Conservation (phyloP, 225 moss, liverwort and hornwort species). For the Thuidium tamariscinum region DNA sequence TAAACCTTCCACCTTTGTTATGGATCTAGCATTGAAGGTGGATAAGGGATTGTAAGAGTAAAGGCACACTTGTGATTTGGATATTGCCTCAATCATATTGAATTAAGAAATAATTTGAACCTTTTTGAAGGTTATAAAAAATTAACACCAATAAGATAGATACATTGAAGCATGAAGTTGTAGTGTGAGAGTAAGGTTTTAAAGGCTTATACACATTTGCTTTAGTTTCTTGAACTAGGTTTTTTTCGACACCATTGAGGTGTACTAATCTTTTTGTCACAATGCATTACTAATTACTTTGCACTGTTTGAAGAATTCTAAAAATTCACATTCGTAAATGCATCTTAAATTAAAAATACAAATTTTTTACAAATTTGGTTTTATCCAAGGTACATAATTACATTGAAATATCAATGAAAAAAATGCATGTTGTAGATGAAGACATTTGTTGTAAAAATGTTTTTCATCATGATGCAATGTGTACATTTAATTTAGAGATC, state of each 20-base stretch:
- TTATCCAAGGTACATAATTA: neutral
- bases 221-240: accelerated
- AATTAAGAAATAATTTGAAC: no score
- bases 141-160: neutral
- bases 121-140: no score
- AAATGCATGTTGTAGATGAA: neutral
- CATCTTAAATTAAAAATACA: accelerated
- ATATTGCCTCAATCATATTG: no score
- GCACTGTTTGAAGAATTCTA: no score
- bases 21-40: neutral
- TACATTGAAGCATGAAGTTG: no score
- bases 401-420: neutral
- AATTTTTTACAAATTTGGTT: accelerated
- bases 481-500: accelerated
- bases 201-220: neutral
- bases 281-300: accelerated
- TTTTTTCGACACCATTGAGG: accelerated
- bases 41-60: accelerated
- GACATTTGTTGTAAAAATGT: neutral
- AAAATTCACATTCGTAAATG: no score
- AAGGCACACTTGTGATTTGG: accelerated
- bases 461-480: accelerated
- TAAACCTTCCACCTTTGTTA: no score
- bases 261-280: neutral
- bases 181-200: neutral